Conservation (phyloP, 208 protist species). For the Leishmania major region DNA sequence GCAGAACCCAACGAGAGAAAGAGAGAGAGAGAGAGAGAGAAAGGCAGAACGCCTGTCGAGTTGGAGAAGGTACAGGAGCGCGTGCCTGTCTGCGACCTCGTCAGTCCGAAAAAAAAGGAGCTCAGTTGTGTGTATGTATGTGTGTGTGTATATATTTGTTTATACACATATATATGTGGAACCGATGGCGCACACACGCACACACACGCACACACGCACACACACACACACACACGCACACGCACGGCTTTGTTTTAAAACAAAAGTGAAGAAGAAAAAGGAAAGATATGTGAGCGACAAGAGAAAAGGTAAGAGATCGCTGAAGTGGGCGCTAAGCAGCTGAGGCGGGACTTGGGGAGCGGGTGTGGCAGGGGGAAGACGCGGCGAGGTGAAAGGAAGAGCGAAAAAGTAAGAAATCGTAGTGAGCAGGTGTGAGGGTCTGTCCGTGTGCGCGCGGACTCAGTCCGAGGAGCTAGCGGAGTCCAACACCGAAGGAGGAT, state of each 20-base stretch:
- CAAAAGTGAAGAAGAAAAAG: constrained; percentile 17
- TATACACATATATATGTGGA: no score
- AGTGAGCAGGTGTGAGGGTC: not conserved
- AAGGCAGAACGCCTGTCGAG: no score
- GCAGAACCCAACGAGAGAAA: no score
- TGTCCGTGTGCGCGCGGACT: not conserved
- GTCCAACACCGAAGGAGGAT: not conserved
- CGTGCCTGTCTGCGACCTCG: not conserved
- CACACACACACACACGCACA: no score
- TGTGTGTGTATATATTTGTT: no score
- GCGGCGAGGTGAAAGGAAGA: not conserved
- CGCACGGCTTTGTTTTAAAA: no score
- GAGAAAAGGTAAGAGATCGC: not conserved
- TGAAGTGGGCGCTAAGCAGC: not conserved
- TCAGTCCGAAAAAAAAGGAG: not conserved
- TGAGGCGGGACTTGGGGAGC: not conserved
- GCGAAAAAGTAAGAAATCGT: not conserved
- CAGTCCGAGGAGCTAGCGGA: not conserved
- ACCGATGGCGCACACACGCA: no score
- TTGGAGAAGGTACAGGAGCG: not conserved
- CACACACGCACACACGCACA: no score
- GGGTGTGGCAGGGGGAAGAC: not conserved
- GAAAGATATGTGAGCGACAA: not conserved
- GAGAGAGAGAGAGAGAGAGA: no score
- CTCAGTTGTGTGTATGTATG: no score